A percentile compares a stretch with the other conserved stretches of the same genome.
Evolutionary conservation across 495 filamentous ascomycete species (phyloP).

Genomic region (Hyaloscypha hepaticicola): DNA sequence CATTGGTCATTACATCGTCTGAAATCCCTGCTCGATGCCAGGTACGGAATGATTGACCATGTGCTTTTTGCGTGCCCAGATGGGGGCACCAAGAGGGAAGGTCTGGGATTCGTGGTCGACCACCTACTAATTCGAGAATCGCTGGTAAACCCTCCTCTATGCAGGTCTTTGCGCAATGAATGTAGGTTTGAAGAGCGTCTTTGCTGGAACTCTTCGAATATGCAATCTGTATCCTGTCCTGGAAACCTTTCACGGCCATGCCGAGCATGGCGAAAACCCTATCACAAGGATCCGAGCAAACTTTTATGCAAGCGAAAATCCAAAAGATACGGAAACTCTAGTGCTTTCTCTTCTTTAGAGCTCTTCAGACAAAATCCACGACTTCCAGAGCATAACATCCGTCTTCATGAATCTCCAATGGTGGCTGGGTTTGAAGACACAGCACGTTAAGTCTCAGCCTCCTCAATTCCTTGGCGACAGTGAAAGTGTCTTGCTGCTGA

Average conservation of each 20-base stretch:
- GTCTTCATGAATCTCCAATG: no score
- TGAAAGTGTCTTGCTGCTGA: neutral
- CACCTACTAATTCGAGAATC: neutral
- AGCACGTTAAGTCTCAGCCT: no score
- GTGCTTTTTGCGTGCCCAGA: neutral
- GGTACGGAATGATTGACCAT: no score
- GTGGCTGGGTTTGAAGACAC: no score
- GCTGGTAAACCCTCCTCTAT: neutral
- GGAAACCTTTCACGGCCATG: neutral
- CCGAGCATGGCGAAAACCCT: slow-evolving; percentile 1
- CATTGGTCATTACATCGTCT: no score
- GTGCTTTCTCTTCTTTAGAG: no score
- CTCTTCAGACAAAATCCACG: no score
- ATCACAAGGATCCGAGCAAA: neutral
- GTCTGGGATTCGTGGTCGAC: neutral
- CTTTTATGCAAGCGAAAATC: neutral
- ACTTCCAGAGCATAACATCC: no score
- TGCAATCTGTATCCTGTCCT: neutral
- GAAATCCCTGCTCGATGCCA: no score
- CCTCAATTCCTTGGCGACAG: neutral
- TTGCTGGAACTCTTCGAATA: neutral
- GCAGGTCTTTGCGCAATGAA: slow-evolving; percentile 5
- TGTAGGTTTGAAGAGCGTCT: neutral
- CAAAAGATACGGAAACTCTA: no score
- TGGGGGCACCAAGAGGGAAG: slow-evolving; percentile 5